phyloP scores from a whole-genome alignment of 164 flowering plant genomes.

The Aristolochia californica region DNA sequence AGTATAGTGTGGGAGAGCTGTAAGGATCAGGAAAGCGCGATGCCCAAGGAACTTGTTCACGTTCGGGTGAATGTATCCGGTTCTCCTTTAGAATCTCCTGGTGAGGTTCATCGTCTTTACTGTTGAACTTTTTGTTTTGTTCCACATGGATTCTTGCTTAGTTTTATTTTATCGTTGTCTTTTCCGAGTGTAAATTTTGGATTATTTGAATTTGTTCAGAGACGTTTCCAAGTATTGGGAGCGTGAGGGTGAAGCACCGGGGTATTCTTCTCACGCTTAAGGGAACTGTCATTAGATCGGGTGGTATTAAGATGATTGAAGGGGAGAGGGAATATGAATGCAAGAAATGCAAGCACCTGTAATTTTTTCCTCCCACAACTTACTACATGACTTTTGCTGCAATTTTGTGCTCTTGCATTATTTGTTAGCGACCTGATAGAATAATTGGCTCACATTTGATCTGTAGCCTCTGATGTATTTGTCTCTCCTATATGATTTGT shows the following conservation, averaged over 20 bases:
- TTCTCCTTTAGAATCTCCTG: slow-evolving; percentile 65
- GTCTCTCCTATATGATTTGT: no score
- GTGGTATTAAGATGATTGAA: slow-evolving; percentile 82
- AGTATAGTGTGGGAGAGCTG: no score
- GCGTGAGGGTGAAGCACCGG: slow-evolving; percentile 78
- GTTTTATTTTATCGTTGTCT: not conserved
- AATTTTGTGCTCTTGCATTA: not conserved
- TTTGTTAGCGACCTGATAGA: not conserved
- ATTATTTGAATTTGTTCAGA: slow-evolving; percentile 25
- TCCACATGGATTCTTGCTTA: not conserved
- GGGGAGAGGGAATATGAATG: slow-evolving; percentile 78
- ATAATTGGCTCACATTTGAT: no score
- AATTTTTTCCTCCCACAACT: not conserved
- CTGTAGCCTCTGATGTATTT: no score
- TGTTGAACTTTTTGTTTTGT: not conserved
- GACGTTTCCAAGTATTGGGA: slow-evolving; percentile 84
- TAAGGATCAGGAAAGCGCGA: slow-evolving; percentile 13
- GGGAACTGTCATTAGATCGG: slow-evolving; percentile 90
- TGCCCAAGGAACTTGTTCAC: slow-evolving; percentile 50
- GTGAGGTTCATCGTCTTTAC: slow-evolving; percentile 24
- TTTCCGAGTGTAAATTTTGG: not conserved
- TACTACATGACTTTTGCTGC: no score
- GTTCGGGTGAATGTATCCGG: slow-evolving; percentile 56
- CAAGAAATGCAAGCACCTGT: slow-evolving; percentile 71
- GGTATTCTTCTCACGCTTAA: slow-evolving; percentile 79